Evolutionary conservation across 1,284 basidiomycete genomes (phyloP), one percentile per base, ranked within the genome.

Genomic region (Mycosarcoma mackinlayi): DNA sequence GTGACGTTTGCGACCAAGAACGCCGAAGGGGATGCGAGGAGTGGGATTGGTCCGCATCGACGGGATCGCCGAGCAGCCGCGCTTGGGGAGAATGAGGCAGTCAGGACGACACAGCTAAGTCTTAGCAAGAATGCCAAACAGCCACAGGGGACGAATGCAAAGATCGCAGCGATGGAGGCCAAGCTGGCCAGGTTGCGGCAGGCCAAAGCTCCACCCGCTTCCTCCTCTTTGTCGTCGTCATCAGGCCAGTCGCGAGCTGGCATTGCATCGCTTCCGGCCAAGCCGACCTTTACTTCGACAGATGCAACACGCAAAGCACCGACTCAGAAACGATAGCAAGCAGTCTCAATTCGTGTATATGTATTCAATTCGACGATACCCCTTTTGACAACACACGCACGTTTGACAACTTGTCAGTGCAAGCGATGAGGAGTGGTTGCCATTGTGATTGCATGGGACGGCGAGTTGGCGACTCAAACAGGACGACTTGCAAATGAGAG

Each of bases 121-220:
- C 83, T 98, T 50, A 85, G 93, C 40, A 98, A 97, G 84, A 89
- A 86, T 21, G 86, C 89, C 37, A 84, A 85, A 21, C 85, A 86
- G 59, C 86, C 87, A 9, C 86, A 87, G 44, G 88, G 88, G 6
- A 93, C 92, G 1, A 86, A 88, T 45, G 89, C 89, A 68, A 96
- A 96, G 84, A 98, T 98, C 74, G 93, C 93, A 2, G 89, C 91
- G 65, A 91, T 97, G 87, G 95, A 98, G 83, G 94, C 94, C 5
- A 98, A 98, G 83, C 86, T 98, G 3, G 62, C 68, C 46, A 54
- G 63, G 33, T 42, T 71, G 31, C 58, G 68, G 4, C 53, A 67
- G 33, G 30, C 14, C 21, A 68, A 68, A 27, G 31, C 45, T 6
- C 38, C 42, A 7, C 24, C 42, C 1, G 19, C 41, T 6, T 10